Percentiles rank a stretch among this genome's conserved stretches.
These are phyloP conservation scores for Ustilago lituana DNA, from an alignment of 1,284 basidiomycete species.

Conservation along the genomic window DNA sequence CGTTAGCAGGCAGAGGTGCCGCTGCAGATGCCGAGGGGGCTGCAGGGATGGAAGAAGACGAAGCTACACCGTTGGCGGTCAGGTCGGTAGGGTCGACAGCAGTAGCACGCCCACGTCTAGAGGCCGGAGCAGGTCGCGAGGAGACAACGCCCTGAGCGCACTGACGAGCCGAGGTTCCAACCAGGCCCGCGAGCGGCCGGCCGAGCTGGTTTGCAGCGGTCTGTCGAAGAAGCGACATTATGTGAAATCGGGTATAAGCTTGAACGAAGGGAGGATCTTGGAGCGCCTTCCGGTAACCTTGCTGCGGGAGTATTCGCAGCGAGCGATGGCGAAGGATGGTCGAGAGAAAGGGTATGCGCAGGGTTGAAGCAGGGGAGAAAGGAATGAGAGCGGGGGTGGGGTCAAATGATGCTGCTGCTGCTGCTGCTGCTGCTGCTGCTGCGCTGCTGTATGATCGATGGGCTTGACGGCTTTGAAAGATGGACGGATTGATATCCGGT, in stretches of 20 bases:
- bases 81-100: constrained; percentile 46
- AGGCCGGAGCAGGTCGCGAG: constrained; percentile 13
- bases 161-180: constrained; percentile 23
- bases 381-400: too few relatives aligned
- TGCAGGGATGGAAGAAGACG: constrained; percentile 6
- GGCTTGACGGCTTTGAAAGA: constrained; percentile 1
- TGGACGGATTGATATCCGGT: constrained; percentile 16
- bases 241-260: too few relatives aligned
- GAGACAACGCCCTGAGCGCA: constrained; percentile 18
- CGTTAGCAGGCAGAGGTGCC: constrained; percentile 7
- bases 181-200: constrained; percentile 23
- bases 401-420: too few relatives aligned
- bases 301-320: too few relatives aligned
- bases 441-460: constrained; percentile 2
- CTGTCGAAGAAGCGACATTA: constrained; percentile 45
- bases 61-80: constrained; percentile 19
- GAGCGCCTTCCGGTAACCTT: too few relatives aligned
- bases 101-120: constrained; percentile 45
- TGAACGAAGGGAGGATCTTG: too few relatives aligned
- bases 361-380: too few relatives aligned
- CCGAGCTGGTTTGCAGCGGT: constrained; percentile 26
- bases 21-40: constrained; percentile 2
- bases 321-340: too few relatives aligned
- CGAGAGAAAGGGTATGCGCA: background rate
- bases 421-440: too few relatives aligned